Evolutionary conservation across 257 asterid genomes (phyloP), one percentile per base, ranked within the genome.

Genomic region (Solanum piurae): DNA sequence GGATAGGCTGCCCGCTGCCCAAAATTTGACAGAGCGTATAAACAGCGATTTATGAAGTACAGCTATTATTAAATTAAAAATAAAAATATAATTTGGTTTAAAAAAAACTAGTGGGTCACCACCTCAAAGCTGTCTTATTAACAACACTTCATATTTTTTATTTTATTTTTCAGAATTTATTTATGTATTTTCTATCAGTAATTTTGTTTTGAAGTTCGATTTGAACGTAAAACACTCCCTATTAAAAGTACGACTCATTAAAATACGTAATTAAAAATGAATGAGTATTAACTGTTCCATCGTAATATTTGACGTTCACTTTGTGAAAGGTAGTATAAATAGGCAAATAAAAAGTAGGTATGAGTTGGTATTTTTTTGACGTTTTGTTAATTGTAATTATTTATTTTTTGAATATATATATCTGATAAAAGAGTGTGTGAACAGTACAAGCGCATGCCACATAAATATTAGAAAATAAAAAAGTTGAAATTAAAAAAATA

Each of bases 1-100:
- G 44, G 27, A 5, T 8, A 37, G 84, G 74, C 23, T 86, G 86
- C 88, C 86, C 77, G 88, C 73, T 86, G 86, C 88, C 88, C 88
- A 40, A 40, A 75, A 76, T 36, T 37, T 20, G 86, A 76, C 88
- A 52, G 88, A 20, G 88, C 73, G 84, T 73, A 38, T 12, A 34
- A 44, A 46, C 33, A 40, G 27, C 1, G n/a, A 76, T 25, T 37
- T 44, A 55, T 46, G 27, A 60, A 86, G 21, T 86, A 55, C 46
- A 86, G 66, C 84, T 76, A 23, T 42, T 83, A 14, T 12, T 44
- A 7, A 5, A 27, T 33, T 14, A 55, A 14, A 55, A 9, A 18
- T 9, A 20, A 9, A 18, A 8, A 33, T 33, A 72, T 16, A 72
- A 69, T 55, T 49, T 46, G 16, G 16, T 5, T 0, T 0, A 3